Percentiles rank a stretch among this genome's conserved stretches.
Conservation (phyloP, 108 stramenopile genomes). For the Cylindrotheca fusiformis region DNA sequence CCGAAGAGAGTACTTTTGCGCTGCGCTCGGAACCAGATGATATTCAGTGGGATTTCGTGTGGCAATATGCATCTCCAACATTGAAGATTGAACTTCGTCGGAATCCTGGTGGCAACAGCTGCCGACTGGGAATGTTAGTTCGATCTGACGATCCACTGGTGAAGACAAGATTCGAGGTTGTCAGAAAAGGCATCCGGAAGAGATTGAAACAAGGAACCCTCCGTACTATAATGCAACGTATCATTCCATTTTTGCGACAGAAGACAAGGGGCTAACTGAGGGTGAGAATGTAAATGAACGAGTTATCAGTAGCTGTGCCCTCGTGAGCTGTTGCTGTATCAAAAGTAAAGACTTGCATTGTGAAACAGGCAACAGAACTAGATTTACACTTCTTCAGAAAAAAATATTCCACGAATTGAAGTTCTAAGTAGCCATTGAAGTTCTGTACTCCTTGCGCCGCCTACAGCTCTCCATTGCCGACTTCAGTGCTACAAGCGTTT, state of each 20-base stretch:
- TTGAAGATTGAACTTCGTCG: slow-evolving; percentile 16
- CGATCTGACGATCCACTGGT: slow-evolving; percentile 13
- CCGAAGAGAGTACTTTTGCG: slow-evolving; percentile 24
- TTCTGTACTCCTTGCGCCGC: background rate
- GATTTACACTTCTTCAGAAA: background rate
- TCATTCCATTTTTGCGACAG: slow-evolving; percentile 12
- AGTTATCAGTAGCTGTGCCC: background rate
- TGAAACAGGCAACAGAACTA: too few relatives aligned
- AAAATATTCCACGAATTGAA: too few relatives aligned
- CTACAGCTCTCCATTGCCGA: slow-evolving; percentile 1
- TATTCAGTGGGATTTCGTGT: slow-evolving; percentile 24
- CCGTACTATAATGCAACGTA: slow-evolving; percentile 12
- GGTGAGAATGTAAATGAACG: too few relatives aligned
- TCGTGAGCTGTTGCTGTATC: too few relatives aligned
- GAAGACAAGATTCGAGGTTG: slow-evolving; percentile 7
- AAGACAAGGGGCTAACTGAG: background rate
- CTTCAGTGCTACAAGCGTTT: background rate
- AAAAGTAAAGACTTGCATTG: too few relatives aligned
- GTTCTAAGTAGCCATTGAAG: background rate
- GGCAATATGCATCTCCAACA: slow-evolving; percentile 21
- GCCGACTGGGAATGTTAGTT: slow-evolving; percentile 5
- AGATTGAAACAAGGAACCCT: slow-evolving; percentile 1
- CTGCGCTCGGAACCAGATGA: background rate
- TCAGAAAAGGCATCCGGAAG: slow-evolving; percentile 17
- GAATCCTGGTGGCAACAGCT: background rate